Evolutionary conservation across 2,329 filamentous ascomycete genomes (phyloP).

Genomic region (Cytospora mali): DNA sequence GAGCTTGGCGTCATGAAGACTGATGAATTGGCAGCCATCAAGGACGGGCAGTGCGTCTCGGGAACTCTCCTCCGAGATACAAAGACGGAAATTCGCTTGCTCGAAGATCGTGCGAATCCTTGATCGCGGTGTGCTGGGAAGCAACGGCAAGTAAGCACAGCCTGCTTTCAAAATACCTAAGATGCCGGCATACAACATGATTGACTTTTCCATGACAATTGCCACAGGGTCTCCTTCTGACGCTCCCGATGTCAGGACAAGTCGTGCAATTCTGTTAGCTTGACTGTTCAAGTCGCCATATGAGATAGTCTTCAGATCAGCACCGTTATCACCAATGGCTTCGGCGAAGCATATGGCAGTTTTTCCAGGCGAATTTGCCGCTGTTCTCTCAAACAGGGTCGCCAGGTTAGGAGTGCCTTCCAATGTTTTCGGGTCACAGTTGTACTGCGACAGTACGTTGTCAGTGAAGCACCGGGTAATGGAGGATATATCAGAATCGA

Average conservation of each 20-base stretch:
- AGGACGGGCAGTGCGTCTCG: conserved; percentile 26
- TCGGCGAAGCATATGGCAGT: conserved; percentile 67
- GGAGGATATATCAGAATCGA: conserved; percentile 32
- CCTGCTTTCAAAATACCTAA: conserved; percentile 75
- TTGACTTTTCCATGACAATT: conserved; percentile 77
- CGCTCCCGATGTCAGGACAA: conserved; percentile 52
- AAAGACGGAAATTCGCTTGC: conserved; percentile 56
- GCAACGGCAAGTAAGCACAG: conserved; percentile 77
- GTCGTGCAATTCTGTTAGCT: conserved; percentile 65
- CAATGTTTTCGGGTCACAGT: conserved; percentile 41
- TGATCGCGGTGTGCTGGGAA: conserved; percentile 68
- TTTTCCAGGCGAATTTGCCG: conserved; percentile 49
- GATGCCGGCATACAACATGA: conserved; percentile 72
- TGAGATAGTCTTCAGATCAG: conserved; percentile 51
- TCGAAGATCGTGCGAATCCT: conserved; percentile 63
- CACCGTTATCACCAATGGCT: conserved; percentile 43
- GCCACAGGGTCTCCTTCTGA: conserved; percentile 63
- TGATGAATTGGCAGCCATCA: conserved; percentile 34
- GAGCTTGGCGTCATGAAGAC: conserved; percentile 39
- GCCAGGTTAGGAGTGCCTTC: conserved; percentile 49
- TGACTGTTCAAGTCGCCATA: conserved; percentile 65
- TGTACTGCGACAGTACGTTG: conserved; percentile 52
- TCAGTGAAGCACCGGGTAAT: conserved; percentile 36
- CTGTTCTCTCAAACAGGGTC: conserved; percentile 57
- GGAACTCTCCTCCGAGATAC: conserved; percentile 44